A percentile compares a stretch with the other conserved stretches of the same genome.
These are phyloP conservation scores for Aspergillus pseudoterreus DNA, from an alignment of 2,329 filamentous ascomycete genomes.

Conservation along the genomic window DNA sequence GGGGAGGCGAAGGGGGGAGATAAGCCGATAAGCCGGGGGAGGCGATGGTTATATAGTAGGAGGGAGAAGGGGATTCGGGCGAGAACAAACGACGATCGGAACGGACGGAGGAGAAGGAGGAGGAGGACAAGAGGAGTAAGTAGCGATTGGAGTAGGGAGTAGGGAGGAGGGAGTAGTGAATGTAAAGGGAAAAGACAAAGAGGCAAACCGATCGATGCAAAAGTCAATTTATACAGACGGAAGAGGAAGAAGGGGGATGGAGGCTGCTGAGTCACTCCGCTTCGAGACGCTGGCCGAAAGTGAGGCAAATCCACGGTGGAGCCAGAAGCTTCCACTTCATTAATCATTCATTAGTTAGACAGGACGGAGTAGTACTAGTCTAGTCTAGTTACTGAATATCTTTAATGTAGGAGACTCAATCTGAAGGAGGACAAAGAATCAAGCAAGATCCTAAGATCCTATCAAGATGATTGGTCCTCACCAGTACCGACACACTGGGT, in stretches of 20 bases:
- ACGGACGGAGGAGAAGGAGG: neutral
- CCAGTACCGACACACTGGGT: too few relatives aligned
- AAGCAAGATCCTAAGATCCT: too few relatives aligned
- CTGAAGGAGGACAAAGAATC: too few relatives aligned
- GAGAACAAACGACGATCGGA: neutral
- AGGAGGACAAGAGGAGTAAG: slow-evolving; percentile 8
- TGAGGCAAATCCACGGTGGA: neutral
- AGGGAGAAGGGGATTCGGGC: neutral
- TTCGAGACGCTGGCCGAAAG: neutral
- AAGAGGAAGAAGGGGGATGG: neutral
- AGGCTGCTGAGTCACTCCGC: slow-evolving; percentile 13
- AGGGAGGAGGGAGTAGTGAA: slow-evolving; percentile 1
- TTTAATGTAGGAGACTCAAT: too few relatives aligned
- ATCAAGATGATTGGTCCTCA: too few relatives aligned
- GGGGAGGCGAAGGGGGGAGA: slow-evolving; percentile 1
- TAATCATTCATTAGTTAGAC: too few relatives aligned
- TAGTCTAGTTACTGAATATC: too few relatives aligned
- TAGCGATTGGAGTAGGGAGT: neutral
- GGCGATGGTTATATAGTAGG: neutral
- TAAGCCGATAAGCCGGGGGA: slow-evolving; percentile 1
- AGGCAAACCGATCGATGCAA: slow-evolving; percentile 12
- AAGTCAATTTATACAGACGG: slow-evolving; percentile 22
- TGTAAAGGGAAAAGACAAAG: slow-evolving; percentile 4
- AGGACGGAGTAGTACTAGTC: too few relatives aligned
- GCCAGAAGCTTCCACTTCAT: neutral